Percentiles rank a stretch among this genome's conserved stretches.
phyloP scores from a whole-genome alignment of 495 filamentous ascomycete species.

The Parathielavia appendiculata region DNA sequence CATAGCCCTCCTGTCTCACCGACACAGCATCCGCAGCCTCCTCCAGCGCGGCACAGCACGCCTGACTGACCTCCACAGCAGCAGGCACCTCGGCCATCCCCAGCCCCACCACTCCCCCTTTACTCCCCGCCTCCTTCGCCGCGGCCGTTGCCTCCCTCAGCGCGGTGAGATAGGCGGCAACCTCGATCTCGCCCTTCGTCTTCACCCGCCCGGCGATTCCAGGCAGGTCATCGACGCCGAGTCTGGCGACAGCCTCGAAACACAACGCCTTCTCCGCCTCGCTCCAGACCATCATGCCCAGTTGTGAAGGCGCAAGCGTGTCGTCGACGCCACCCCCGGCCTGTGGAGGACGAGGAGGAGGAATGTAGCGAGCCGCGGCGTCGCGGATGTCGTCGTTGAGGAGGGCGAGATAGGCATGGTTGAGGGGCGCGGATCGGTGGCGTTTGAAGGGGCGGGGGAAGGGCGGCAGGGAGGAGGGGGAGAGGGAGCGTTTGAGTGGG shows the following conservation, averaged over 20 bases:
- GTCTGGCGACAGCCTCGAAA: constrained; percentile 57
- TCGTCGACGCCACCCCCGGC: constrained; percentile 10
- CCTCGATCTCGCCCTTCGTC: constrained; percentile 70
- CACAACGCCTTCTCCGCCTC: constrained; percentile 61
- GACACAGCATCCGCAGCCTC: constrained; percentile 57
- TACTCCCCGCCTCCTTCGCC: too few species aligned
- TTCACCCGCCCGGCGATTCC: constrained; percentile 59
- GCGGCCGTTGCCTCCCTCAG: constrained; percentile 42
- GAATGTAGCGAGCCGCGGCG: constrained; percentile 29
- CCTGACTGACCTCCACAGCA: constrained; percentile 65
- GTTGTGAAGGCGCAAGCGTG: constrained; percentile 42
- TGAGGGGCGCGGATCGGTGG: constrained; percentile 36
- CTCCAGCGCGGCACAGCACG: constrained; percentile 63
- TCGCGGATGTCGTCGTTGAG: constrained; percentile 53
- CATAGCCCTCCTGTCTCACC: constrained; percentile 50
- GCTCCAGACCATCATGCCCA: constrained; percentile 67
- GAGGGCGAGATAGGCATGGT: constrained; percentile 52
- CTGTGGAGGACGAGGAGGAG: constrained; percentile 9
- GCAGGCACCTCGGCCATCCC: constrained; percentile 55
- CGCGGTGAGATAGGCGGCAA: constrained; percentile 59
- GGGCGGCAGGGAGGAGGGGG: not conserved
- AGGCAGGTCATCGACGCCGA: constrained; percentile 55
- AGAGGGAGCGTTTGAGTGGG: constrained; percentile 16
- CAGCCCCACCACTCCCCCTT: constrained; percentile 8
- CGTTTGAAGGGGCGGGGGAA: constrained; percentile 31